A percentile compares a stretch with the other conserved stretches of the same genome.
phyloP scores from a whole-genome alignment of 192 early-diverging fungal genomes.

The Borealophlyctis nickersoniae region DNA sequence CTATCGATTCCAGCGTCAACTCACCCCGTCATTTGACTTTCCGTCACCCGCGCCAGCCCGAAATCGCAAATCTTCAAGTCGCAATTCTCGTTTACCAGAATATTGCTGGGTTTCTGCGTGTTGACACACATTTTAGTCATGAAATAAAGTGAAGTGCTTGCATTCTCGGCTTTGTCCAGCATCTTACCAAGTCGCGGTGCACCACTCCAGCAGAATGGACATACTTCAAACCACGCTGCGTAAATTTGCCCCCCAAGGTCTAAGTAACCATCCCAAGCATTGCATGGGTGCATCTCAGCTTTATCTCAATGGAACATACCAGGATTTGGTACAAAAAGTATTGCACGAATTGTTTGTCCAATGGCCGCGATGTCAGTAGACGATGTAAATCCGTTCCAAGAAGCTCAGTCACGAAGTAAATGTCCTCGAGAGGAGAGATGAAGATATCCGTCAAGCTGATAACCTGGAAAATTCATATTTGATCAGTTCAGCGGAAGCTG shows the following conservation, averaged over 20 bases:
- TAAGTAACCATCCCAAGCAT: too few species aligned
- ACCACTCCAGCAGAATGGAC: slow-evolving; percentile 94
- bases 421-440: slow-evolving; percentile 88
- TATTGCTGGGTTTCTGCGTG: slow-evolving; percentile 84
- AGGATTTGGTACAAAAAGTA: slow-evolving; percentile 98
- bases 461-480: slow-evolving; percentile 49
- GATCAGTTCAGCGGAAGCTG: slow-evolving; percentile 1
- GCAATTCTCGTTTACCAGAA: slow-evolving; percentile 96
- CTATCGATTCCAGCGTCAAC: too few species aligned
- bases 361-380: slow-evolving; percentile 79
- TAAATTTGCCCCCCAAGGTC: too few species aligned
- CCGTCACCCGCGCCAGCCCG: slow-evolving; percentile 90
- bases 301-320: slow-evolving; percentile 8
- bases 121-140: too few species aligned
- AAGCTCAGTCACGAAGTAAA: slow-evolving; percentile 96
- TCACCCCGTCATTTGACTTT: slow-evolving; percentile 90
- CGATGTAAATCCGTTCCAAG: slow-evolving; percentile 95
- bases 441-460: slow-evolving; percentile 92
- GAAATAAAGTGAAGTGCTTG: not conserved
- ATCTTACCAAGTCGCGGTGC: slow-evolving; percentile 82
- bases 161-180: not conserved
- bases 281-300: too few species aligned
- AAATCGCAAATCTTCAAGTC: slow-evolving; percentile 99
- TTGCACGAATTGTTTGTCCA: slow-evolving; percentile 94
- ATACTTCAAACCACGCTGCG: too few species aligned